Evolutionary conservation across 306 rosid genomes (phyloP).

Genomic region (Vigna hirtella): DNA sequence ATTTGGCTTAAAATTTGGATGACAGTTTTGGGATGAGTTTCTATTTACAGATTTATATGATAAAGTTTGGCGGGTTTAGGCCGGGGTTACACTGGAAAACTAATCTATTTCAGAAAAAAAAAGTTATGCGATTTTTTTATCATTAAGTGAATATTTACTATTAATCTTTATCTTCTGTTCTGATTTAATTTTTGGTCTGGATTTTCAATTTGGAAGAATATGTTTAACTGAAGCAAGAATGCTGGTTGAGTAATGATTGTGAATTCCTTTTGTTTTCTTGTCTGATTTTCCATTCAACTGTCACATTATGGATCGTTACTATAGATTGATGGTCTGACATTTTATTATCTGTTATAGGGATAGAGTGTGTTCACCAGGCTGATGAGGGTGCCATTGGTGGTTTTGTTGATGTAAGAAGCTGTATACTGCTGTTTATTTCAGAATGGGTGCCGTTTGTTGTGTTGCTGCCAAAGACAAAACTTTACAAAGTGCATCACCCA

Average conservation of each 20-base stretch:
- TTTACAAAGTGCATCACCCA: slow-evolving; percentile 45
- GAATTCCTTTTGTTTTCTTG: not conserved
- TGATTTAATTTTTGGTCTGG: slow-evolving; percentile 2
- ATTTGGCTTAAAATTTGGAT: slow-evolving; percentile 7
- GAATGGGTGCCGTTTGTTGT: slow-evolving; percentile 63
- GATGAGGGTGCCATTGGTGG: slow-evolving; percentile 9
- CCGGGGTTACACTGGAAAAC: not conserved
- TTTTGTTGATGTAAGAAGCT: slow-evolving; percentile 35
- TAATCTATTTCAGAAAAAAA: slow-evolving; percentile 9
- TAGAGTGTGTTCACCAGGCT: slow-evolving; percentile 12
- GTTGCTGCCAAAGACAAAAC: slow-evolving; percentile 54
- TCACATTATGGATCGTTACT: slow-evolving; percentile 27
- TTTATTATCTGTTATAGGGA: slow-evolving; percentile 34
- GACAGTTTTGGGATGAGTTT: slow-evolving; percentile 20
- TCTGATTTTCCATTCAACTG: not conserved
- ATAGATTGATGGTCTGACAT: slow-evolving; percentile 41
- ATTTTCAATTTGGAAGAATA: slow-evolving; percentile 10
- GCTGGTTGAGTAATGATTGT: not conserved
- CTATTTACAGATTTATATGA: not conserved
- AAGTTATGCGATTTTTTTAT: slow-evolving; percentile 8
- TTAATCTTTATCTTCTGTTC: slow-evolving; percentile 1
- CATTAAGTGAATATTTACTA: not conserved
- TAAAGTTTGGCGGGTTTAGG: not conserved
- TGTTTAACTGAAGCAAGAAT: slow-evolving; percentile 11
- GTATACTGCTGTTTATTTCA: slow-evolving; percentile 26